Conservation (phyloP, 2,329 filamentous ascomycete species). For the Neopestalotiopsis sp. region DNA sequence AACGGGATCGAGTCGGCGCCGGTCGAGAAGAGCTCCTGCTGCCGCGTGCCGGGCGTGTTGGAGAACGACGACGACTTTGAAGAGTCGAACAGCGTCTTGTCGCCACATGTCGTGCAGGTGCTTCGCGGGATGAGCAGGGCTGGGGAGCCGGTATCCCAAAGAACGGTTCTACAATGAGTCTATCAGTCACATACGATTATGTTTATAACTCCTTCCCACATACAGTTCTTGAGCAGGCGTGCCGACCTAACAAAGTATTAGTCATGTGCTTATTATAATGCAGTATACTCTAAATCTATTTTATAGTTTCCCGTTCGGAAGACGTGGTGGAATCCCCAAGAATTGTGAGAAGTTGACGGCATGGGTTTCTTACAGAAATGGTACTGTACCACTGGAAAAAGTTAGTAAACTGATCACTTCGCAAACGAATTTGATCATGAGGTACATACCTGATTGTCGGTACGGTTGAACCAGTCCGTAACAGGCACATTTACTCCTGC, state of each 20-base stretch:
- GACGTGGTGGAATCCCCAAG: background rate
- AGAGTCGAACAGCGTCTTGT: conserved; percentile 32
- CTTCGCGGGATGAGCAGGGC: conserved; percentile 34
- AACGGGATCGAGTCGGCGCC: conserved; percentile 35
- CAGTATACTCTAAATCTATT: background rate
- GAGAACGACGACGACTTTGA: conserved; percentile 35
- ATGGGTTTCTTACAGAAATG: conserved; percentile 8
- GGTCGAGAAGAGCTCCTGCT: conserved; percentile 28
- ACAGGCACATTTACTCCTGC: conserved; percentile 10
- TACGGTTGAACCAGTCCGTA: conserved; percentile 20
- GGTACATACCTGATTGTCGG: conserved; percentile 23
- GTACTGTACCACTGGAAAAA: conserved; percentile 15
- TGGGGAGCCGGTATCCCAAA: conserved; percentile 38
- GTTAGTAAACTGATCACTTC: background rate
- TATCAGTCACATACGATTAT: background rate
- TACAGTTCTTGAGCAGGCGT: conserved; percentile 34
- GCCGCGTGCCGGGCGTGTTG: conserved; percentile 23
- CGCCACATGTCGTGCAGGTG: conserved; percentile 35
- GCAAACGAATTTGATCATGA: background rate
- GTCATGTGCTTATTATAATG: background rate
- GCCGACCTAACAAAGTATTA: conserved; percentile 13
- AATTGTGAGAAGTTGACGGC: background rate
- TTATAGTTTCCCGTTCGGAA: background rate
- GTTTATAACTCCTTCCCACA: conserved; percentile 18
- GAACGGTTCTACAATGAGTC: conserved; percentile 30